Percentiles rank a stretch among this genome's conserved stretches.
phyloP scores from a whole-genome alignment of 163 green algal species.

The Chloromonas sp. region DNA sequence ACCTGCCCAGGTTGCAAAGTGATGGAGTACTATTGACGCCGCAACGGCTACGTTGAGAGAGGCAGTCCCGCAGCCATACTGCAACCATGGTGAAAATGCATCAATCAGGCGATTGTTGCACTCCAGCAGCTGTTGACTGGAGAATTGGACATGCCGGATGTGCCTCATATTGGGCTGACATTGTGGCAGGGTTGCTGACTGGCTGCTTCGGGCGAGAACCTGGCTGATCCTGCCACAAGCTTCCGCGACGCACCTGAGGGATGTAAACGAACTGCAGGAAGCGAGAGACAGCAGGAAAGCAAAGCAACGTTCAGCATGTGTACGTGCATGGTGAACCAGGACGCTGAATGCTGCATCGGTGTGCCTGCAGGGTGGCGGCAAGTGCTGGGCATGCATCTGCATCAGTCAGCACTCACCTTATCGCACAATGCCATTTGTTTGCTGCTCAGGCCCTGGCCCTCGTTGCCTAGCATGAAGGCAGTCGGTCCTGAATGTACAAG shows the following conservation, averaged over 20 bases:
- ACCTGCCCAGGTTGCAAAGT: slow-evolving; percentile 86
- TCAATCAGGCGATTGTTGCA: background rate
- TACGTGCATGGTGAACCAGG: slow-evolving; percentile 50
- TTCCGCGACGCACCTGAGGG: background rate
- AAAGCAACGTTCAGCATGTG: slow-evolving; percentile 66
- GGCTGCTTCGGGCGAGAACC: background rate
- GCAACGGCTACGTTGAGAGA: slow-evolving; percentile 93
- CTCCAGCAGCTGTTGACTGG: background rate
- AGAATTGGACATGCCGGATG: background rate
- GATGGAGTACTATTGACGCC: slow-evolving; percentile 89
- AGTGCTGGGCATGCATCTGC: too few species aligned
- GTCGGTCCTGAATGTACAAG: slow-evolving; percentile 41
- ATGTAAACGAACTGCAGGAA: slow-evolving; percentile 4
- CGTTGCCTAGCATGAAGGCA: slow-evolving; percentile 89
- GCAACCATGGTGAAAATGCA: slow-evolving; percentile 22
- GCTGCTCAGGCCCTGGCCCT: slow-evolving; percentile 74
- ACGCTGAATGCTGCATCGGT: too few species aligned
- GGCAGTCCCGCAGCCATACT: slow-evolving; percentile 86
- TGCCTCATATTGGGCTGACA: background rate
- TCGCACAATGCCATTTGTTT: slow-evolving; percentile 84
- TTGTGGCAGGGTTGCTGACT: background rate
- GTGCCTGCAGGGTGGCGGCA: too few species aligned
- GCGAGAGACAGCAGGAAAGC: too few species aligned
- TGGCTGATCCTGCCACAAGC: background rate
- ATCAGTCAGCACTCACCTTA: background rate